These are phyloP conservation scores for Prunus davidiana DNA, from an alignment of 306 rosid genomes.

Conservation along the genomic window DNA sequence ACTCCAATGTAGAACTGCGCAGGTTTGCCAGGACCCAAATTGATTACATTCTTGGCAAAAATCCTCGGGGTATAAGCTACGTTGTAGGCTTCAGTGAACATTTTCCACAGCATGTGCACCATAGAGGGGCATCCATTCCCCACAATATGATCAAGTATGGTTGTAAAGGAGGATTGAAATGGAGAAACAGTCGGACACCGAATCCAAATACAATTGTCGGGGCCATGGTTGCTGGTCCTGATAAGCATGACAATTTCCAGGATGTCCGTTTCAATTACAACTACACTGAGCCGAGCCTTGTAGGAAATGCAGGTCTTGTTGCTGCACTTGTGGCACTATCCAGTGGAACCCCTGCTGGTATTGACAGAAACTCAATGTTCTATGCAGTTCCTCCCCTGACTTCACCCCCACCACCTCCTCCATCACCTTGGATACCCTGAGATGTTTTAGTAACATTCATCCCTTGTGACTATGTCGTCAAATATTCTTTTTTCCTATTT, in stretches of 20 bases:
- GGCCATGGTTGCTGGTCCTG: conserved; percentile 21
- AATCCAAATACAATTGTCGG: conserved; percentile 25
- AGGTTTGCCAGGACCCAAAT: conserved; percentile 10
- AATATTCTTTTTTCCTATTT: background rate
- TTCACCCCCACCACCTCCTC: conserved; percentile 1
- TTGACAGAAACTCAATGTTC: conserved; percentile 20
- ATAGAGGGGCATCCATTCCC: conserved; percentile 23
- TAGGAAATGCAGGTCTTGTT: conserved; percentile 31
- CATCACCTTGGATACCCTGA: conserved; percentile 8
- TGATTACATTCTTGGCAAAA: conserved; percentile 16
- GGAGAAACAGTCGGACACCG: conserved; percentile 13
- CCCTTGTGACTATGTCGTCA: background rate
- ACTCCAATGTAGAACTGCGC: background rate
- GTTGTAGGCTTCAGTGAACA: conserved; percentile 15
- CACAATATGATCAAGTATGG: conserved; percentile 4
- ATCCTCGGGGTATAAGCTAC: conserved; percentile 15
- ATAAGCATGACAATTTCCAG: conserved; percentile 11
- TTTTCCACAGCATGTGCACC: conserved; percentile 18
- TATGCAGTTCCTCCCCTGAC: conserved; percentile 1
- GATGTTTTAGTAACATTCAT: background rate
- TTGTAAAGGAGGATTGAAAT: conserved; percentile 10
- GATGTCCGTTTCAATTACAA: conserved; percentile 17
- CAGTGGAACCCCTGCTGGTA: background rate
- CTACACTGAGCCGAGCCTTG: conserved; percentile 15
- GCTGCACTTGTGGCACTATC: conserved; percentile 26